A percentile compares a stretch with the other conserved stretches of the same genome.
Evolutionary conservation across 371 early-diverging fungal genomes (phyloP).

Genomic region (Rhizopus stolonifer): DNA sequence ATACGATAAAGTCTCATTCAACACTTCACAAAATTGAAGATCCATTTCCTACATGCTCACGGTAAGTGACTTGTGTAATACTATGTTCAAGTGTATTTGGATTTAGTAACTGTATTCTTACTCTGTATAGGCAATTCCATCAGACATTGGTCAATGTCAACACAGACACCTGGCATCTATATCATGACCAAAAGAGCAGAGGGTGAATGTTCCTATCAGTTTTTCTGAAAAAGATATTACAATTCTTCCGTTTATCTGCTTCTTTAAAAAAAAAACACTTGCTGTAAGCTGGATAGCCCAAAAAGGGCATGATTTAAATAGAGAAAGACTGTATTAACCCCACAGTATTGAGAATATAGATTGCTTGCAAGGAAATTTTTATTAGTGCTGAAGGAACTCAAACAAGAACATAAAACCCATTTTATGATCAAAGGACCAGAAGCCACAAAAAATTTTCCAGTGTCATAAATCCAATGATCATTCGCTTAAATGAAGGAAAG

Average conservation of each 20-base stretch:
- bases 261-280: conserved; percentile 34
- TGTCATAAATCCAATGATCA: conserved; percentile 22
- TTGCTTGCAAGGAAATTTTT: conserved; percentile 28
- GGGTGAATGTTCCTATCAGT: conserved; percentile 21
- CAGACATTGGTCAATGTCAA: conserved; percentile 34
- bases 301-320: conserved; percentile 27
- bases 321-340: conserved; percentile 20
- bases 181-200: conserved; percentile 35
- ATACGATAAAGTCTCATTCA: conserved; percentile 25
- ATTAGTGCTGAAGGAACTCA: conserved; percentile 18
- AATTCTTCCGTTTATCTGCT: conserved; percentile 26
- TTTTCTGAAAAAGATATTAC: conserved; percentile 27
- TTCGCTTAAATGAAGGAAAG: conserved; percentile 31
- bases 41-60: conserved; percentile 28
- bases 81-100: conserved; percentile 18
- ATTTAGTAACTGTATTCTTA: conserved; percentile 18
- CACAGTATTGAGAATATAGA: conserved; percentile 29
- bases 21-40: conserved; percentile 24
- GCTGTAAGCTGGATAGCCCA: conserved; percentile 27
- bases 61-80: conserved; percentile 27
- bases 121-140: conserved; percentile 23
- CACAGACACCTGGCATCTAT: conserved; percentile 27
- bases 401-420: conserved; percentile 22
- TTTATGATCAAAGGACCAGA: conserved; percentile 24
- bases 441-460: conserved; percentile 20